Conservation (phyloP, 2,329 filamentous ascomycete genomes). For the Reticulascus tulasneorum region DNA sequence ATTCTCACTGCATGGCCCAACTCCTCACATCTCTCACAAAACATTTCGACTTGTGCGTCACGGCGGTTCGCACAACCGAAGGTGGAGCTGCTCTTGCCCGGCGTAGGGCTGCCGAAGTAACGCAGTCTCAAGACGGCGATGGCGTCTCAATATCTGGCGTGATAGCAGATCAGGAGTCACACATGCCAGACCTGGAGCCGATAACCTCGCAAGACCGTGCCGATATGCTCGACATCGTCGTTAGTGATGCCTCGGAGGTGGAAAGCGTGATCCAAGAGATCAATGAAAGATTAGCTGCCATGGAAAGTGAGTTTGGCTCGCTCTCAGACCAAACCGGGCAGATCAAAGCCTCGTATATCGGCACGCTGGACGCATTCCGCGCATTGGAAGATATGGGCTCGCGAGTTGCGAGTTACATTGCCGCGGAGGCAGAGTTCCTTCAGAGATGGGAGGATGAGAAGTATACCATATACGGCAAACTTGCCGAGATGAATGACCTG, state of each 20-base stretch:
- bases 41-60: constrained; percentile 92
- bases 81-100: constrained; percentile 68
- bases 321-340: constrained; percentile 61
- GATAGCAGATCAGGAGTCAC: constrained; percentile 54
- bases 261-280: constrained; percentile 68
- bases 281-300: constrained; percentile 67
- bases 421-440: constrained; percentile 60
- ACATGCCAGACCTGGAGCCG: constrained; percentile 55
- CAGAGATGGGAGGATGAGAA: constrained; percentile 72
- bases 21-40: constrained; percentile 75
- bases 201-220: constrained; percentile 71
- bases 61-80: constrained; percentile 85
- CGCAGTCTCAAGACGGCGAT: constrained; percentile 40
- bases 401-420: constrained; percentile 61
- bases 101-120: constrained; percentile 63
- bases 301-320: constrained; percentile 66
- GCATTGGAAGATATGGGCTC: constrained; percentile 65
- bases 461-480: constrained; percentile 61
- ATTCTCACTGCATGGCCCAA: constrained; percentile 79
- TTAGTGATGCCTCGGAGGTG: constrained; percentile 64
- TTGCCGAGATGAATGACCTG: constrained; percentile 74
- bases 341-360: constrained; percentile 50
- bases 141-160: constrained; percentile 63
- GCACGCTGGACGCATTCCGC: constrained; percentile 59
- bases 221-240: constrained; percentile 80